Percentiles rank a stretch among this genome's conserved stretches.
phyloP scores from a whole-genome alignment of 805 yeast genomes.

The Cyberlindnera amylophila region DNA sequence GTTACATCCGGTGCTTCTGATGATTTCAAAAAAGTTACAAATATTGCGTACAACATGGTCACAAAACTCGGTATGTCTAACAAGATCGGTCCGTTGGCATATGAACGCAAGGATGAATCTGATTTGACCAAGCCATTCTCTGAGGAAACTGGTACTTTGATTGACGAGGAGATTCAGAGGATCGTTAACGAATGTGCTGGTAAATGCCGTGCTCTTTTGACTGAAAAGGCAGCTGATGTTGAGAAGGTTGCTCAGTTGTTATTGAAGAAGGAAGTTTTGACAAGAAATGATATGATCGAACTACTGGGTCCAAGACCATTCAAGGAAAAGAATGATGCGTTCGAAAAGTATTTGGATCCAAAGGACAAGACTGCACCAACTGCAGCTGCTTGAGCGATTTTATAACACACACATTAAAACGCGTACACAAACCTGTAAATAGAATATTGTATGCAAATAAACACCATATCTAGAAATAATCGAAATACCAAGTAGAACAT shows the following conservation, averaged over 20 bases:
- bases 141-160: slow-evolving; percentile 75
- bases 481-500: no score
- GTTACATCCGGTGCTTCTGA: slow-evolving; percentile 96
- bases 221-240: slow-evolving; percentile 69
- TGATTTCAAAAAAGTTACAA: slow-evolving; percentile 93
- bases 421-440: not conserved
- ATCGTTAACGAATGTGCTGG: slow-evolving; percentile 73
- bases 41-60: slow-evolving; percentile 92
- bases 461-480: not conserved
- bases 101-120: slow-evolving; percentile 63
- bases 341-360: slow-evolving; percentile 62
- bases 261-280: slow-evolving; percentile 80
- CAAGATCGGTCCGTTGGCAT: slow-evolving; percentile 72
- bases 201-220: slow-evolving; percentile 64
- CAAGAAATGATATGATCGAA: slow-evolving; percentile 90
- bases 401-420: not conserved
- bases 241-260: slow-evolving; percentile 85
- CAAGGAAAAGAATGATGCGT: slow-evolving; percentile 86
- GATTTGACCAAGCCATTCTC: slow-evolving; percentile 83
- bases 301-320: slow-evolving; percentile 89
- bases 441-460: not conserved
- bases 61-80: slow-evolving; percentile 87
- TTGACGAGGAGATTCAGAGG: slow-evolving; percentile 79
- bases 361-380: slow-evolving; percentile 13
- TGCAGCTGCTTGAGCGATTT: not conserved